These are phyloP conservation scores for Geotrichum restrictum DNA, from an alignment of 1,139 yeast genomes.

Conservation along the genomic window DNA sequence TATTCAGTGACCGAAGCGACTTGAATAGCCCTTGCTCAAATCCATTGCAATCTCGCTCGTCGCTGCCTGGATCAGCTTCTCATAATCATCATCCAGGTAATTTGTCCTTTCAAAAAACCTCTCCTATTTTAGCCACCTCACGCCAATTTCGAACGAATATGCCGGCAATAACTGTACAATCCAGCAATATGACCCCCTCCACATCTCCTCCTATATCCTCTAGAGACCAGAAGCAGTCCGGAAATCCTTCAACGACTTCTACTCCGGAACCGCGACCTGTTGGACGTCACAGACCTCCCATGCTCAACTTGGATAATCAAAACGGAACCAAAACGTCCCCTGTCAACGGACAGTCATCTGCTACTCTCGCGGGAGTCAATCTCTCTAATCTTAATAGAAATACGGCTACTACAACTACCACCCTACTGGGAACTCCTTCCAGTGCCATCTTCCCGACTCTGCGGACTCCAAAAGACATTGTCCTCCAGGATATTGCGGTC, in stretches of 20 bases:
- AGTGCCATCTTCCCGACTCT: slow-evolving; percentile 21
- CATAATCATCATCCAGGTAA: too few species aligned
- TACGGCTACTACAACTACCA: slow-evolving; percentile 15
- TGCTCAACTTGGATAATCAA: slow-evolving; percentile 19
- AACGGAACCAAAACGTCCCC: not conserved
- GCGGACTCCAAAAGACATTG: slow-evolving; percentile 37
- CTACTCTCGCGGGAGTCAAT: slow-evolving; percentile 11
- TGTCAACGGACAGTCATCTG: not conserved
- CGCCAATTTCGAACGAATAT: not conserved
- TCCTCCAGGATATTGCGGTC: slow-evolving; percentile 35
- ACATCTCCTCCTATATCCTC: slow-evolving; percentile 1
- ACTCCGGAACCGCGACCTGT: not conserved
- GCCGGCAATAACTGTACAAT: too few species aligned
- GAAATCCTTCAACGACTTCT: not conserved
- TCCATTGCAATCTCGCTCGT: too few species aligned
- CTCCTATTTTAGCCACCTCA: not conserved
- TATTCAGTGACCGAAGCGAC: too few species aligned
- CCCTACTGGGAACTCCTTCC: slow-evolving; percentile 14
- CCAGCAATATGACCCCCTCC: slow-evolving; percentile 6
- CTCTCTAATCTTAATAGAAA: slow-evolving; percentile 14
- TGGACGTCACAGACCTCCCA: slow-evolving; percentile 21
- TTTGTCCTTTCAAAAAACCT: not conserved
- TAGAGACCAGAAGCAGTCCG: not conserved
- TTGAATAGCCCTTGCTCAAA: too few species aligned
- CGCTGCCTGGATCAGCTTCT: too few species aligned